phyloP scores from a whole-genome alignment of 108 stramenopile genomes.

The Cyclostephanos invisitatus region DNA sequence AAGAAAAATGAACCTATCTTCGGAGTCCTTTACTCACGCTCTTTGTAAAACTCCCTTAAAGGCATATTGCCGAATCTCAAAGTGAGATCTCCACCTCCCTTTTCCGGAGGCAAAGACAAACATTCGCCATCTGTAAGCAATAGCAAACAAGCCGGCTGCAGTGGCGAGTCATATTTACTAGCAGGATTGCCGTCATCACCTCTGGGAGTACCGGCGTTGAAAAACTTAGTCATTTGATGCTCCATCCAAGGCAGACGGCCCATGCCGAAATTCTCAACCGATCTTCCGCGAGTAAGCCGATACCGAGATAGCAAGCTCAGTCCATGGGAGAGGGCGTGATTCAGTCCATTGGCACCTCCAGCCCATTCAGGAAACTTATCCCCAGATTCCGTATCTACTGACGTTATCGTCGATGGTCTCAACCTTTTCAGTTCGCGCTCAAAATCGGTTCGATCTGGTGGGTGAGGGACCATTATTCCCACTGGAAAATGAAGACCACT shows the following conservation, averaged over 20 bases:
- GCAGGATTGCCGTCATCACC: constrained; percentile 14
- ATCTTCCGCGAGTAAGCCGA: constrained; percentile 57
- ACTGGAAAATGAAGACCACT: constrained; percentile 9
- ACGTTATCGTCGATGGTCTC: constrained; percentile 43
- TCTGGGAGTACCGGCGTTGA: constrained; percentile 1
- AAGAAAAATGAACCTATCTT: neutral
- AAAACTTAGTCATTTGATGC: constrained; percentile 36
- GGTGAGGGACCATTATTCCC: constrained; percentile 31
- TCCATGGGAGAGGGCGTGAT: constrained; percentile 70
- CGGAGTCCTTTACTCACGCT: constrained; percentile 37
- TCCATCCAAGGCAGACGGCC: constrained; percentile 72
- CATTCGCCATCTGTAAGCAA: constrained; percentile 83
- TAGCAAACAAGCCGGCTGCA: constrained; percentile 81
- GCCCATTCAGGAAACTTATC: constrained; percentile 73
- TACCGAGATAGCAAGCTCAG: constrained; percentile 75
- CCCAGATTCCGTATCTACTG: constrained; percentile 8
- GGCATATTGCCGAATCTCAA: constrained; percentile 71
- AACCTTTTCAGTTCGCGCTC: constrained; percentile 72
- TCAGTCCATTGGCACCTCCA: constrained; percentile 73
- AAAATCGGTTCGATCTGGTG: constrained; percentile 59
- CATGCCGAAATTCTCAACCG: constrained; percentile 80
- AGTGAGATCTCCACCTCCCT: constrained; percentile 74
- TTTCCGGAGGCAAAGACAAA: constrained; percentile 52
- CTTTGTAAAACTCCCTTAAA: constrained; percentile 73
- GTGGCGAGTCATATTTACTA: constrained; percentile 38